A percentile compares a stretch with the other conserved stretches of the same genome.
Conservation (phyloP, 768 basidiomycete species). For the Boletellus sp. region DNA sequence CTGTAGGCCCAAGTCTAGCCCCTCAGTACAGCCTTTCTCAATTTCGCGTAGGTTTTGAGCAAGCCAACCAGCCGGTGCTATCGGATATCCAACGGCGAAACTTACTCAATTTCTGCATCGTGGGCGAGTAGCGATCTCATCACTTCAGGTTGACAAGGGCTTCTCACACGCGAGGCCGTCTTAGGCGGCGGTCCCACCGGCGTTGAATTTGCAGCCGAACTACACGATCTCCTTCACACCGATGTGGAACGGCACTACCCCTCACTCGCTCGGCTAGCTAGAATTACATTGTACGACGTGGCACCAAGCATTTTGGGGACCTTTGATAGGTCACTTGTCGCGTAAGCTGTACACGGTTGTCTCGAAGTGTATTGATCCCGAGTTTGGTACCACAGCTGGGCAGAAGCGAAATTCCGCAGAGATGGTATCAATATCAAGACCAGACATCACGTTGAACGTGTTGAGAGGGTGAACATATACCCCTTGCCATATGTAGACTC, state of each 20-base stretch:
- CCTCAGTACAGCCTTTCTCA: slow-evolving; percentile 1
- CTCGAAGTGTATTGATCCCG: slow-evolving; percentile 1
- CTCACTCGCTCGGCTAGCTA: slow-evolving; percentile 54
- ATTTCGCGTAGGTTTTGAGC: slow-evolving; percentile 61
- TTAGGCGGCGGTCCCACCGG: slow-evolving; percentile 75
- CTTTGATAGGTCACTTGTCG: slow-evolving; percentile 66
- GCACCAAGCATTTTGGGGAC: slow-evolving; percentile 70
- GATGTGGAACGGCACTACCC: slow-evolving; percentile 66
- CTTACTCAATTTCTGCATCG: slow-evolving; percentile 82
- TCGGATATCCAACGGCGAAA: slow-evolving; percentile 71
- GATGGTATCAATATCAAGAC: slow-evolving; percentile 74
- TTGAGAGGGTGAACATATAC: slow-evolving; percentile 49
- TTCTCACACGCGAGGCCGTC: slow-evolving; percentile 4
- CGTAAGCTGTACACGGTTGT: slow-evolving; percentile 37
- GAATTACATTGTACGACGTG: slow-evolving; percentile 80
- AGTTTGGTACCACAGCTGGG: slow-evolving; percentile 43
- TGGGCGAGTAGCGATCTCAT: slow-evolving; percentile 49
- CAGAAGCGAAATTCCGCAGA: slow-evolving; percentile 64
- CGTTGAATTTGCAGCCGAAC: slow-evolving; percentile 80
- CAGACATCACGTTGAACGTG: slow-evolving; percentile 68
- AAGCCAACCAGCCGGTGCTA: slow-evolving; percentile 76
- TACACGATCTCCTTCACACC: slow-evolving; percentile 70
- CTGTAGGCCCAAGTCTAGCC: slow-evolving; percentile 37
- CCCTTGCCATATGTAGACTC: slow-evolving; percentile 7
- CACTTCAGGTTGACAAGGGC: neutral